Base-by-base conservation (phyloP, 768 basidiomycete genomes). In the Tricholoma sp. region DNA sequence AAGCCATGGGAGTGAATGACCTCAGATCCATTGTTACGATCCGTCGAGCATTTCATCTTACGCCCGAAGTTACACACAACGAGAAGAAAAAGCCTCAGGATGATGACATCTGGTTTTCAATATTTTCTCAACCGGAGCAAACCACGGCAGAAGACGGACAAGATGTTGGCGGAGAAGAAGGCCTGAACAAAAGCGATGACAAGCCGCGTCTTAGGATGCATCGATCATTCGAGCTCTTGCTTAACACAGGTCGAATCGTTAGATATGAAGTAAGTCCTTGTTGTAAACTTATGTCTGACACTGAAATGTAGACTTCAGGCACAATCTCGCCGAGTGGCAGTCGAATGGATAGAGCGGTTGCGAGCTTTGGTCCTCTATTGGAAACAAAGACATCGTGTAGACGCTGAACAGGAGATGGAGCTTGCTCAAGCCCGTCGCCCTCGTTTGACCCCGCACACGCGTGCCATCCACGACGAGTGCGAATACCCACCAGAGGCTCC, bases 261-360 rank as follows among this genome's bases (percentile, higher is more conserved):
- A 77, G 87, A 16, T 91, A 92, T 54, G 93, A 98, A 81, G 94
- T 93, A 61, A 59, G 79, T 61, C 54, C 32, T 22, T 49, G 14
- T 9, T 32, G 37, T 52, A 37, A 37, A 34, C 35, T 53, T 49
- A 31, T 54, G 22, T 52, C 19, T 27, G 14, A 37, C 34, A 18
- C 61, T 46, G 32, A 24, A 32, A 50, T 50, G 12, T 35, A 41
- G 18, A 37, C 22, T 27, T 43, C 59, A 94, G 91, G 77, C 85
- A 35, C 75, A 87, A 74, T 85, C 85, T 21, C 74, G 81, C 55
- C 73, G 67, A 31, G 77, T 86, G 46, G 89, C 90, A 0, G 67
- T 85, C 51, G 94, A 98, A 66, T 98, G 95, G 96, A 84, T 97
- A 50, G 79, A 83, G 51, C 80, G 85, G 39, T 79, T 98, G 4